Evolutionary conservation across 495 filamentous ascomycete species (phyloP).

Genomic region (Aspergillus hancockii): DNA sequence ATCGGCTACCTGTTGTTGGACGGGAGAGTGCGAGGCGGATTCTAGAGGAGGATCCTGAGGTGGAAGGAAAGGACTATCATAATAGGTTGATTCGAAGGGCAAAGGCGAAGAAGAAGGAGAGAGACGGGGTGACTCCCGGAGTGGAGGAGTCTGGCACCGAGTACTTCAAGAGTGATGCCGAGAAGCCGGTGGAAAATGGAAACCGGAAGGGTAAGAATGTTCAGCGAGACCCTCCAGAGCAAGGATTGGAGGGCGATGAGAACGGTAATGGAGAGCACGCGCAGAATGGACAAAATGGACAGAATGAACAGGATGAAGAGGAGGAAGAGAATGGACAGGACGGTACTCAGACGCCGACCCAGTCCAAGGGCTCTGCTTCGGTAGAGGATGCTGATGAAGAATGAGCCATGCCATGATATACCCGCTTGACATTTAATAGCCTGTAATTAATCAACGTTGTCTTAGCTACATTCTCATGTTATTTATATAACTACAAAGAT

Average conservation of each 20-base stretch:
- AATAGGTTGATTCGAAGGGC: constrained; percentile 41
- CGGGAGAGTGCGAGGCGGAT: constrained; percentile 66
- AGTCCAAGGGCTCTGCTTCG: constrained; percentile 10
- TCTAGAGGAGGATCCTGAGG: constrained; percentile 55
- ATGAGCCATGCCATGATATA: constrained; percentile 2
- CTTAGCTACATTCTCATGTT: neutral
- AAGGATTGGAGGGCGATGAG: constrained; percentile 6
- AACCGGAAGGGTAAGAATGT: constrained; percentile 27
- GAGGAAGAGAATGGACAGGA: neutral
- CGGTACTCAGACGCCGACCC: neutral
- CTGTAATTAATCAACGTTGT: neutral
- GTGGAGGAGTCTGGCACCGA: constrained; percentile 31
- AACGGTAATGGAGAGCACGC: constrained; percentile 6
- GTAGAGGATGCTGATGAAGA: constrained; percentile 15
- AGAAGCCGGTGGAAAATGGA: constrained; percentile 13
- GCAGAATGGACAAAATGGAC: neutral
- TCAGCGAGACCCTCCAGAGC: constrained; percentile 13
- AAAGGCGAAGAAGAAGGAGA: constrained; percentile 23
- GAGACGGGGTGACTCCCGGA: constrained; percentile 10
- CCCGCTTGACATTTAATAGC: neutral
- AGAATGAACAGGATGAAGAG: neutral
- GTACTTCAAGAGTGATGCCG: constrained; percentile 25
- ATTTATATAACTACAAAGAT: neutral
- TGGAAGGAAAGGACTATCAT: constrained; percentile 42
- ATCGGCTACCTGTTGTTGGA: constrained; percentile 71